phyloP scores from a whole-genome alignment of 331 rosid species.

The Arachis monticola region DNA sequence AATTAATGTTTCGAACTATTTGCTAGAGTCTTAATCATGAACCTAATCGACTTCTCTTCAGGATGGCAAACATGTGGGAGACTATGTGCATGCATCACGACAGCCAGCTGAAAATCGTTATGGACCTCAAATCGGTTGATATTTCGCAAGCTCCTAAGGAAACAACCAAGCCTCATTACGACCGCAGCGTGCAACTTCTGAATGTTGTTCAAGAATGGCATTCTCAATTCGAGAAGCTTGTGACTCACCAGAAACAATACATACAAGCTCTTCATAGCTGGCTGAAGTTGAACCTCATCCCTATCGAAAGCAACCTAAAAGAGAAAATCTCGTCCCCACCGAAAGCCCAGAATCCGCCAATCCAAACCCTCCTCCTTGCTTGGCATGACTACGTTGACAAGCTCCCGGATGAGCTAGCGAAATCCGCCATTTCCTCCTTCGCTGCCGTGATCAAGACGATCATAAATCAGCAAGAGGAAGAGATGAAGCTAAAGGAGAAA shows the following conservation, averaged over 20 bases:
- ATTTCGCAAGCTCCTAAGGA: conserved; percentile 65
- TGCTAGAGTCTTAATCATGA: conserved; percentile 17
- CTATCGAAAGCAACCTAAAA: conserved; percentile 80
- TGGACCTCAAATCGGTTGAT: conserved; percentile 63
- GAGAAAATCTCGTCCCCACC: conserved; percentile 81
- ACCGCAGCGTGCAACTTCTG: conserved; percentile 68
- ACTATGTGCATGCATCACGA: conserved; percentile 58
- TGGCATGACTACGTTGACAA: conserved; percentile 83
- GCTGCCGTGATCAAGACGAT: conserved; percentile 76
- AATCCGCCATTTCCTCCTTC: conserved; percentile 76
- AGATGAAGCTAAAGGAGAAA: conserved; percentile 81
- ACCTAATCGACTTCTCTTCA: conserved; percentile 44
- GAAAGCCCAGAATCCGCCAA: conserved; percentile 69
- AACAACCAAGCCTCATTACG: conserved; percentile 73
- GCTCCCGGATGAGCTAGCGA: conserved; percentile 85
- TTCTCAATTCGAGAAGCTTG: conserved; percentile 69
- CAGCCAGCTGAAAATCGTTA: conserved; percentile 62
- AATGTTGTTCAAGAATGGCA: conserved; percentile 66
- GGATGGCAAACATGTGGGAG: conserved; percentile 87
- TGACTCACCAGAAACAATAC: conserved; percentile 78
- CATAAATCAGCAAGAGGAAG: conserved; percentile 75
- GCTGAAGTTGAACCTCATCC: conserved; percentile 80
- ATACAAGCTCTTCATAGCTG: conserved; percentile 70
- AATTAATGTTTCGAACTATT: neutral
- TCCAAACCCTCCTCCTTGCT: conserved; percentile 64